Base-by-base conservation (phyloP, 371 early-diverging fungal species). In the Catenaria anguillulae region DNA sequence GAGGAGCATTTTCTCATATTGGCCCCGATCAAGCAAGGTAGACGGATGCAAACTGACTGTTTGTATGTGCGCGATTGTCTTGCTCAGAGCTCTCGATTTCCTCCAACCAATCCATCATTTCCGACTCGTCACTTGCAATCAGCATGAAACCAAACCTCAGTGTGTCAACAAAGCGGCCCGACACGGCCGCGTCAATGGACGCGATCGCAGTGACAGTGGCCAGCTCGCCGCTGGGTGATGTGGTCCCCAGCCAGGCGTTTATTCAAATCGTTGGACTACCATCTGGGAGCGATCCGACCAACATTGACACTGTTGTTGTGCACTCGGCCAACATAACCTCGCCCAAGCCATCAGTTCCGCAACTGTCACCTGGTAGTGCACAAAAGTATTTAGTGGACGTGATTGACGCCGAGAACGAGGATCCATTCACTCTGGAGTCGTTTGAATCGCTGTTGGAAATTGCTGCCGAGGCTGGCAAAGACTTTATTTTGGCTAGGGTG, bases 341-440 rank as follows among this genome's bases (percentile, higher is more conserved):
- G 24, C 61, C 61, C 4, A 10, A 10, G 40, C 61, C 60, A 13
- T 15, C 43, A 17, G 12, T 58, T 13, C 59, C 59, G 15, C n/a
- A 26, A 4, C 43, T 64, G n/a, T 63, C 64, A 15, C 62, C 65
- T 12, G 65, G 45, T 26, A 63, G 19, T 1, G 31, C 34, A 8
- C 58, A 61, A 21, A 64, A 68, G 42, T 50, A 35, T 3, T 26
- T 63, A n/a, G 67, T 72, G 24, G 83, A 75, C 68, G 76, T 73
- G 34, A 67, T 83, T 29, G 78, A 79, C 66, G 80, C 73, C 55
- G 66, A 69, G 62, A 76, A 80, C 45, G 80, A 82, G 56, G 90
- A 90, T 60, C 86, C 89, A 17, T 90, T 90, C 66, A 88, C 90
- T 2, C 68, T 90, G 33, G 90, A 89, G 62, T 72, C 81, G 29